Base-by-base conservation (phyloP, 2,329 filamentous ascomycete species). In the Claviceps sp. region DNA sequence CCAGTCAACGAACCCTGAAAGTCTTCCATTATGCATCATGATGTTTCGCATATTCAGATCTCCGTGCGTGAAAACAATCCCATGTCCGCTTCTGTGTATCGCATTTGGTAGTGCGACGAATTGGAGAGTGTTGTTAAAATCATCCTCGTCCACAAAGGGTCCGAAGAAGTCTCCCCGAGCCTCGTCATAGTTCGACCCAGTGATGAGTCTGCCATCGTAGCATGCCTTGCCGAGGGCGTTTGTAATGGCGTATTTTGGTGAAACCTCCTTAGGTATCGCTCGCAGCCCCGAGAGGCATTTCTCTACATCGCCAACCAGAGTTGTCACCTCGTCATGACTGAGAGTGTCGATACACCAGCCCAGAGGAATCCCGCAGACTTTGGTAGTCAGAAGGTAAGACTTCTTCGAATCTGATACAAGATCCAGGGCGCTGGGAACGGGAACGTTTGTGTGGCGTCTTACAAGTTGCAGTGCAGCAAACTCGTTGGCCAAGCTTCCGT, bases 21-120 rank as follows among this genome's bases (percentile, higher is more conserved):
- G 50, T 26, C 61, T 44, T 13, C 63, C 62, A 7, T 57, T 60
- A 0, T 53, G 52, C 0, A 63, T 56, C 1, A 67, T 18, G 5
- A 67, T 52, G 26, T 67, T 67, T 0, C 61, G 34, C 48, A 57
- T 58, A 24, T 60, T 63, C 0, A 67, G 51, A 34, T 67, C 62
- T 3, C 62, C 60, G 22, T 78, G 74, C 1, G 73, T 74, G 52
- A 78, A 72, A 0, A 71, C 64, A 16, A 59, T 53, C 0, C n/a
- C 13, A 24, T 59, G 53, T 2, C 50, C 51, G 14, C 18, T 46
- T 11, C 13, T 6, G 4, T 56, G 54, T 11, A 40, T 40, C 18
- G 52, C 40, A 42, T 20, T 11, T 5, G 53, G 54, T 3, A 57
- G 22, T 0, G 44, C 45, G 0, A 11, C 11, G 1, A 45, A n/a